Conservation (phyloP, 768 basidiomycete genomes). For the Omphalotus guepiniiformis region DNA sequence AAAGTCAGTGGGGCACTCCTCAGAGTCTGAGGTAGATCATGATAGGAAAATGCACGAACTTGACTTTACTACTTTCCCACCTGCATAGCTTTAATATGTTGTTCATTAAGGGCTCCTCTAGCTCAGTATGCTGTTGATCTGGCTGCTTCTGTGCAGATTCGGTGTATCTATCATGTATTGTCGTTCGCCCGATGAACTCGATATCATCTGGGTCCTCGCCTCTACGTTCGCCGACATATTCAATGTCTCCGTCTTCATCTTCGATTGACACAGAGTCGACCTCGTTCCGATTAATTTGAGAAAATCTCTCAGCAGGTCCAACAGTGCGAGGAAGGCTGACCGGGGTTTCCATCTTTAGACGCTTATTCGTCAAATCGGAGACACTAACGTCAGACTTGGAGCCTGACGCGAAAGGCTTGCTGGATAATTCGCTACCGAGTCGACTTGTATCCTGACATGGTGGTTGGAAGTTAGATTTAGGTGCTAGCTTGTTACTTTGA, state of each 20-base stretch:
- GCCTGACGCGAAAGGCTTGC: not conserved
- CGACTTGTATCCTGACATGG: too few species aligned
- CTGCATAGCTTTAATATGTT: slow-evolving; percentile 46
- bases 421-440: too few species aligned
- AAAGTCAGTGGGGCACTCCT: too few species aligned
- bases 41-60: slow-evolving; percentile 30
- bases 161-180: slow-evolving; percentile 1
- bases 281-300: not conserved
- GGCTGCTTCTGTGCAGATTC: slow-evolving; percentile 9
- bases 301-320: too few species aligned
- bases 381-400: too few species aligned
- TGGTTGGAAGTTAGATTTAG: too few species aligned
- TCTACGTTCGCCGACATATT: not conserved
- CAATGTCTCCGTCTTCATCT: slow-evolving; percentile 5
- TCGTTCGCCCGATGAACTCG: not conserved
- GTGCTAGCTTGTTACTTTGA: too few species aligned
- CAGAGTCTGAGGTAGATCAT: not conserved
- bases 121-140: not conserved
- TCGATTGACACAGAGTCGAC: not conserved
- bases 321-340: not conserved
- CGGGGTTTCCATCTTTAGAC: not conserved
- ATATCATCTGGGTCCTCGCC: not conserved
- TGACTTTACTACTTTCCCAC: slow-evolving; percentile 35
- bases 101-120: slow-evolving; percentile 23
- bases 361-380: not conserved